phyloP scores from a whole-genome alignment of 768 basidiomycete genomes.

The Kwoniella pini region DNA sequence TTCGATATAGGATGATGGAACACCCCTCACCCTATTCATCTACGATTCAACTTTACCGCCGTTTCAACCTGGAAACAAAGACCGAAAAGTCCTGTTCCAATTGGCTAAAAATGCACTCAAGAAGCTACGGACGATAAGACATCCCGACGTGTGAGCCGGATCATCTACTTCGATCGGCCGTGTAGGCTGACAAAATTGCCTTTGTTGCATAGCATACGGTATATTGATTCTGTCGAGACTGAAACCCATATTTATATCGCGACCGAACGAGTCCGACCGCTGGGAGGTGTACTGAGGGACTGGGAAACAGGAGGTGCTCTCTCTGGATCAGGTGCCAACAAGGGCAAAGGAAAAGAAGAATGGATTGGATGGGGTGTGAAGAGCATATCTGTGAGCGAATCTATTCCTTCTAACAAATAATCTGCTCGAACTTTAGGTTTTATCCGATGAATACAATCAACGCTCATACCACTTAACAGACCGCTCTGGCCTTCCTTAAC shows the following conservation, averaged over 20 bases:
- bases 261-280: slow-evolving; percentile 86
- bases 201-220: slow-evolving; percentile 67
- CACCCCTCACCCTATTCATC: slow-evolving; percentile 83
- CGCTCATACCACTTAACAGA: slow-evolving; percentile 57
- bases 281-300: slow-evolving; percentile 64
- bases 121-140: slow-evolving; percentile 84
- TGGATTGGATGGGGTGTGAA: slow-evolving; percentile 94
- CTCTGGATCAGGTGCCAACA: slow-evolving; percentile 14
- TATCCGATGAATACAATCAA: no score
- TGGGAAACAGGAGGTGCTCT: slow-evolving; percentile 58
- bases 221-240: slow-evolving; percentile 88
- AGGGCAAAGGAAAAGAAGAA: slow-evolving; percentile 70
- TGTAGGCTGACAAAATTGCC: not conserved
- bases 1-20: slow-evolving; percentile 76
- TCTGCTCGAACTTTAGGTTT: no score
- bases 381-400: slow-evolving; percentile 79
- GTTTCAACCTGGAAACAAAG: slow-evolving; percentile 52
- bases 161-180: not conserved
- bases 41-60: slow-evolving; percentile 63
- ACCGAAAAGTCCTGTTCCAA: slow-evolving; percentile 65
- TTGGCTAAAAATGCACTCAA: slow-evolving; percentile 86
- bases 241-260: slow-evolving; percentile 85
- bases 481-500: slow-evolving; percentile 87
- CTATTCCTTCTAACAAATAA: no score
- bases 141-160: slow-evolving; percentile 74